These are phyloP conservation scores for Linum tenue DNA, from an alignment of 345 rosid species.

Conservation along the genomic window DNA sequence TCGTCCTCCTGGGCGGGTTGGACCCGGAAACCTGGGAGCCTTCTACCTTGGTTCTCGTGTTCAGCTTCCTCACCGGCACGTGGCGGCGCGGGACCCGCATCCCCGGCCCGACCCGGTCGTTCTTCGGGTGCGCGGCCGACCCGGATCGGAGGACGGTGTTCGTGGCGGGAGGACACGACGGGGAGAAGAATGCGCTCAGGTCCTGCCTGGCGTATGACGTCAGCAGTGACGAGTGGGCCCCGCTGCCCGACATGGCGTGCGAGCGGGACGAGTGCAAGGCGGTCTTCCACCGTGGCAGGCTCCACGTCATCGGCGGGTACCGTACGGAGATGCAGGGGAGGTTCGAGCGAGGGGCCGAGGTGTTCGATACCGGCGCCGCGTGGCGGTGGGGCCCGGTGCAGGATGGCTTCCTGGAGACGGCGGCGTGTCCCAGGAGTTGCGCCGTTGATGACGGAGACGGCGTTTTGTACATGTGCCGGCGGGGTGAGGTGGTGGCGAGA, in stretches of 20 bases:
- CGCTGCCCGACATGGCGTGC: constrained; percentile 55
- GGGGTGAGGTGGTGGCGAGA: constrained; percentile 27
- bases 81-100: constrained; percentile 64
- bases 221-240: constrained; percentile 41
- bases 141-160: constrained; percentile 37
- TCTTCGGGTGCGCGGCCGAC: constrained; percentile 67
- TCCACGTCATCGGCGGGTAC: constrained; percentile 77
- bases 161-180: constrained; percentile 73
- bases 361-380: constrained; percentile 25
- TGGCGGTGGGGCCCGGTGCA: constrained; percentile 37
- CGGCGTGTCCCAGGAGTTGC: constrained; percentile 34
- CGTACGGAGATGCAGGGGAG: constrained; percentile 62
- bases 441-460: constrained; percentile 12
- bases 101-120: constrained; percentile 54
- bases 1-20: constrained; percentile 75
- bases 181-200: constrained; percentile 52
- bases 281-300: constrained; percentile 45
- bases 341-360: constrained; percentile 41
- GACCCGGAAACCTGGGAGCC: constrained; percentile 57
- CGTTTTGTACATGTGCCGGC: constrained; percentile 32
- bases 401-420: constrained; percentile 24
- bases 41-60: constrained; percentile 39
- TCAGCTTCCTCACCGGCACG: constrained; percentile 34
- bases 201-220: constrained; percentile 58
- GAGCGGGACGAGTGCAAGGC: constrained; percentile 75